A percentile compares a stretch with the other conserved stretches of the same genome.
phyloP scores from a whole-genome alignment of 495 filamentous ascomycete genomes.

The Cairneyella variabilis region DNA sequence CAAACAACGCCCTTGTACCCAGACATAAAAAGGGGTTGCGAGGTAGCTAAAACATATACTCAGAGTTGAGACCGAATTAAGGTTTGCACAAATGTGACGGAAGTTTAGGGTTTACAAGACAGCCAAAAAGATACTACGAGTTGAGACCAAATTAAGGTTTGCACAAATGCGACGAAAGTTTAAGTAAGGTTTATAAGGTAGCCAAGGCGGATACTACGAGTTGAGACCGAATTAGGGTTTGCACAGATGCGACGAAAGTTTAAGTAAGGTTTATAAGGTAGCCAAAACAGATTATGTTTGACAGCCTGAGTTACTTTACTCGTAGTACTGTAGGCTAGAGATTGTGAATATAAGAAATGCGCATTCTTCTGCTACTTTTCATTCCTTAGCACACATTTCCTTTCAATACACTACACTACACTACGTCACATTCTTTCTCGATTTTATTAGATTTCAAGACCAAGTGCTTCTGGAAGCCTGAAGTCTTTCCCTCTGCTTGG shows the following conservation, averaged over 20 bases:
- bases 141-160: too few species aligned
- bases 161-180: too few species aligned
- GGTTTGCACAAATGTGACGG: too few species aligned
- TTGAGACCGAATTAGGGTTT: background rate
- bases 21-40: too few species aligned
- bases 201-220: too few species aligned
- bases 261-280: background rate
- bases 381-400: slow-evolving; percentile 2
- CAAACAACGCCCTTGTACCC: too few species aligned
- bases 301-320: background rate
- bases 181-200: too few species aligned
- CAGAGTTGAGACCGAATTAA: too few species aligned
- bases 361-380: slow-evolving; percentile 4
- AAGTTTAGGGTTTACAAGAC: too few species aligned
- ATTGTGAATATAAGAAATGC: slow-evolving; percentile 6
- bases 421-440: slow-evolving; percentile 2
- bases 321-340: background rate
- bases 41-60: too few species aligned
- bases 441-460: slow-evolving; percentile 10
- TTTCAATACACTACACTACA: background rate
- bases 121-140: too few species aligned
- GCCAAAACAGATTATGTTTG: background rate
- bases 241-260: background rate
- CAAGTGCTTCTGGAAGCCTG: background rate
- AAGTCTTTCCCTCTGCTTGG: background rate